These are phyloP conservation scores for Suhomyces taliae DNA, from an alignment of 1,139 yeast species.

Conservation along the genomic window DNA sequence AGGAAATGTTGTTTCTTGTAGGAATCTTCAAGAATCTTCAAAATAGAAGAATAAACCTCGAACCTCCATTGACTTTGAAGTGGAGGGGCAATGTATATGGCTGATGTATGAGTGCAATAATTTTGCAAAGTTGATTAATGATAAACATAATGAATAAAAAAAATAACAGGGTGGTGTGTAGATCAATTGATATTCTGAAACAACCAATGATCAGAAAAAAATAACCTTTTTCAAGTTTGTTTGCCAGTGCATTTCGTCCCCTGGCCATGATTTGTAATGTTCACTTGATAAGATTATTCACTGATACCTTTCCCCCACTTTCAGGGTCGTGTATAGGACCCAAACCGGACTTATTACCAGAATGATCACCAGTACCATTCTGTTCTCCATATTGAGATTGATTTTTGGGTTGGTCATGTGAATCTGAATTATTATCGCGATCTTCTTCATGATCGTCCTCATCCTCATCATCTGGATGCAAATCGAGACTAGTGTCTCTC, in stretches of 20 bases:
- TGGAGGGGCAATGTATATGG: no score
- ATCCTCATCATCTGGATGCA: conserved; percentile 8
- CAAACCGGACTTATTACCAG: not conserved
- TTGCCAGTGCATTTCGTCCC: no score
- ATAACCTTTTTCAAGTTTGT: no score
- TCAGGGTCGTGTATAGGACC: not conserved
- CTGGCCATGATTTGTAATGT: not conserved
- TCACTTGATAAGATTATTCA: conserved; percentile 13
- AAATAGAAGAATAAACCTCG: no score
- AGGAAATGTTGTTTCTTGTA: no score
- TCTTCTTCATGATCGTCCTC: conserved; percentile 7
- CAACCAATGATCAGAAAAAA: not conserved
- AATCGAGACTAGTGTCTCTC: conserved; percentile 14
- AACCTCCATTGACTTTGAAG: no score
- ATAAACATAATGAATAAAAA: no score
- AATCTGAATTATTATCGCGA: conserved; percentile 1
- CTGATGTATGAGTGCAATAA: no score
- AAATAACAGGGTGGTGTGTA: no score
- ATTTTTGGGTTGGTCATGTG: not conserved
- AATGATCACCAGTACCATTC: conserved; percentile 9
- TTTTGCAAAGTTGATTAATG: no score
- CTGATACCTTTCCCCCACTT: conserved; percentile 9
- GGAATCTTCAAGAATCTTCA: no score
- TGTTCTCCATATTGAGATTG: not conserved
- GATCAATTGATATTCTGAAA: no score